Evolutionary conservation across 1,284 basidiomycete genomes (phyloP).

Genomic region (Filobasidium uniguttulatum): DNA sequence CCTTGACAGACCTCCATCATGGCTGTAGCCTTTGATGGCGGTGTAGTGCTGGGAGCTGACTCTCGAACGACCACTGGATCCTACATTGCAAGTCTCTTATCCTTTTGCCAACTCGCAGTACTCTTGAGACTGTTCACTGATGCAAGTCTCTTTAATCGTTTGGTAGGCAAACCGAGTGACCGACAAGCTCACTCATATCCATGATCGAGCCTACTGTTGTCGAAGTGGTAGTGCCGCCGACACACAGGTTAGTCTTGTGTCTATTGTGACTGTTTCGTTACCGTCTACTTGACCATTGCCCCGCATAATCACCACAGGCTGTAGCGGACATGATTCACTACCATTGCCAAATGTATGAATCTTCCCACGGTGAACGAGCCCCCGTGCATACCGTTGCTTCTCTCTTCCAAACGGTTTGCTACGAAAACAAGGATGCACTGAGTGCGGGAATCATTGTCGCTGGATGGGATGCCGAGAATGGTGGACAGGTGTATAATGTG

Average conservation of each 20-base stretch:
- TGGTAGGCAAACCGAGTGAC: slow-evolving; percentile 81
- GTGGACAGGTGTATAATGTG: slow-evolving; percentile 94
- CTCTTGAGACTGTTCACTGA: background rate
- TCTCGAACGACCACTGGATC: slow-evolving; percentile 91
- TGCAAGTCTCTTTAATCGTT: background rate
- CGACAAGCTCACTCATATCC: slow-evolving; percentile 92
- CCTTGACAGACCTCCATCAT: slow-evolving; percentile 99
- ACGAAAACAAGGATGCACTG: slow-evolving; percentile 81
- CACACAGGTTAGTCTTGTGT: slow-evolving; percentile 46
- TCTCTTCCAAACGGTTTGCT: slow-evolving; percentile 79
- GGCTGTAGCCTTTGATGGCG: slow-evolving; percentile 92
- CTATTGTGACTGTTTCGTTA: background rate
- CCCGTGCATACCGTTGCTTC: slow-evolving; percentile 70
- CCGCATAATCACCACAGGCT: slow-evolving; percentile 42
- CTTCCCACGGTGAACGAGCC: slow-evolving; percentile 48
- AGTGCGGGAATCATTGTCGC: slow-evolving; percentile 95
- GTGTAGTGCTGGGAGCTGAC: slow-evolving; percentile 94
- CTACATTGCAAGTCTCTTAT: slow-evolving; percentile 60
- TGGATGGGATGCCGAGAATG: slow-evolving; percentile 87
- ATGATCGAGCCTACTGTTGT: slow-evolving; percentile 98
- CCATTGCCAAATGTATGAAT: slow-evolving; percentile 68
- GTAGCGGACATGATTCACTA: slow-evolving; percentile 87
- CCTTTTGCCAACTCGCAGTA: background rate
- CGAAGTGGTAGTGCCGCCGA: slow-evolving; percentile 95
- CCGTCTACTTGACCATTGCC: background rate